Conservation (phyloP, 345 rosid species). For the Syzygium aqueum region DNA sequence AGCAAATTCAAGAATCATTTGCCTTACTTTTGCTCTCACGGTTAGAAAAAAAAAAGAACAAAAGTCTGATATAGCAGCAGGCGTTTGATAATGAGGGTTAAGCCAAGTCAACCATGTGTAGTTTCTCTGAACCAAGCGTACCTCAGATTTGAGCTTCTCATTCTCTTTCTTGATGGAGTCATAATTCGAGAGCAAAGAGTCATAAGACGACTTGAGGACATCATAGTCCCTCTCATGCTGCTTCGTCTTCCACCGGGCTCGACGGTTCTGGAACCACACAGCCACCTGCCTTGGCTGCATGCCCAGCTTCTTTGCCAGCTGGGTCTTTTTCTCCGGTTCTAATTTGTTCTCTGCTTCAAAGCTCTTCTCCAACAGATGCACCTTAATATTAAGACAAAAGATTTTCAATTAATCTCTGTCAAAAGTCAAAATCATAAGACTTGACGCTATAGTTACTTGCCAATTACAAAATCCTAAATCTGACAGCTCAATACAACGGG, state of each 20-base stretch:
- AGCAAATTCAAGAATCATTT: background rate
- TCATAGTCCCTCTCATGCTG: conserved; percentile 26
- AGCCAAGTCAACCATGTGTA: background rate
- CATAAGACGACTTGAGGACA: conserved; percentile 69
- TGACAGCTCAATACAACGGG: background rate
- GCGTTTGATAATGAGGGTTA: background rate
- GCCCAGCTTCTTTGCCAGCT: conserved; percentile 31
- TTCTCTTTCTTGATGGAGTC: conserved; percentile 51
- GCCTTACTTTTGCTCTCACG: background rate
- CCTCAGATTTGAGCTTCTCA: conserved; percentile 68
- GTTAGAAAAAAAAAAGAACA: too few relatives aligned
- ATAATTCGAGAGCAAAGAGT: conserved; percentile 46
- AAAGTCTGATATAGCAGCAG: background rate
- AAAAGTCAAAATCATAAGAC: background rate
- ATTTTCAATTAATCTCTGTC: background rate
- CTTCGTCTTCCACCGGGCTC: conserved; percentile 26
- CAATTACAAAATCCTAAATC: background rate
- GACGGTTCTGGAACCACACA: conserved; percentile 46
- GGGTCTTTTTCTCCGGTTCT: conserved; percentile 19
- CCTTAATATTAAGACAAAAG: conserved; percentile 13
- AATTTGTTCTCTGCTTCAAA: conserved; percentile 32
- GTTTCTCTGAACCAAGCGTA: conserved; percentile 1
- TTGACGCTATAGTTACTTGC: background rate
- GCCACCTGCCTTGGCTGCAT: conserved; percentile 34
- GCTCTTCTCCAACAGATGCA: conserved; percentile 41